Base-by-base conservation (phyloP, 257 asterid species). In the Orobanche coerulescens region DNA sequence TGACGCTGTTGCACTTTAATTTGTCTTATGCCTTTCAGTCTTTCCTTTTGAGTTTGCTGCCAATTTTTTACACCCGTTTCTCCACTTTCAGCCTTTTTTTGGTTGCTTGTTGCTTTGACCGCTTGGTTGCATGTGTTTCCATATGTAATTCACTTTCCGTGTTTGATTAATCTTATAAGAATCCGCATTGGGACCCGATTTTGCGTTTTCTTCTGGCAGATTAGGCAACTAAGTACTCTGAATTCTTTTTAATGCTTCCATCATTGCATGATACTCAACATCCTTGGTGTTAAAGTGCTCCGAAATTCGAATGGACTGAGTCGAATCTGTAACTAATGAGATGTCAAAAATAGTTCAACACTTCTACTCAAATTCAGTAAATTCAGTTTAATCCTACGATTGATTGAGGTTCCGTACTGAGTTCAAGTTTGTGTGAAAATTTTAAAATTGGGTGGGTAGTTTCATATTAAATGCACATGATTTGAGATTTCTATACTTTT, bases 111-210 rank as follows among this genome's bases (percentile, higher is more conserved):
- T 5, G 12, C 11, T 40, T n/a, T 51, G 13, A 20, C 42, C 26
- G 23, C 59, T 25, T 19, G 16, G 54, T 39, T 68, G 67, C 62
- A 40, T 50, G 73, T 2, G 44, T 37, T 37, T 10, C 11, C 11
- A 4, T 2, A 37, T 37, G 2, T 37, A 37, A 37, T 9, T 37
- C 1, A 10, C 11, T 3, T 8, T 5, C n/a, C 0, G 0, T 18
- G 39, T 18, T 10, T 43, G 42, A 1, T 49, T 37, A n/a, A 37
- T 37, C 3, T 37, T 37, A 37, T 37, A 4, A 0, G 44, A n/a
- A 7, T 37, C 11, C 0, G 13, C 14, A 37, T 37, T 10, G 13
- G 8, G 7, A 30, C 3, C n/a, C n/a, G n/a, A n/a, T 37, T 37
- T 37, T 37, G 4, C 14, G 44, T 30, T 37, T 37, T 3, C 14